Base-by-base conservation (phyloP, 345 rosid species). In the Pistacia integerrima region DNA sequence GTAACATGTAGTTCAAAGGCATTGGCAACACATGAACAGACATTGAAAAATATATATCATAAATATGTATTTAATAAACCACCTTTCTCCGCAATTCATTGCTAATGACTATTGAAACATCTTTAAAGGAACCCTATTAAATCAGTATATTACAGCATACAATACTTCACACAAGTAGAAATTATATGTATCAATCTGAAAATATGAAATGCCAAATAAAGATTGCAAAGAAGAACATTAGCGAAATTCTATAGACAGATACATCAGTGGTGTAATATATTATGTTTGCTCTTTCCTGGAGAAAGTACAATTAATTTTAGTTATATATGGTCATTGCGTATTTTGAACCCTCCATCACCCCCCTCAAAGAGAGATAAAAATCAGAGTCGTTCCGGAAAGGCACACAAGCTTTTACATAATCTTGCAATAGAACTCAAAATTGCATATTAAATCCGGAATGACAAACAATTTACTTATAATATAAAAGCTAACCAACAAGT, bases 371-470 rank as follows among this genome's bases (percentile, higher is more conserved):
- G 18, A 49, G 13, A 68, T 3, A 38, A 56, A 57, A 11, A 5
- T 1, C 18, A 38, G 16, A 1, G 35, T 57, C n/a, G 17, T 70
- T 70, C n/a, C 35, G 35, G 55, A 55, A 55, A 55, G 74, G 11
- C 66, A 30, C 38, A 46, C 22, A 58, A 44, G 64, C 67, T 44
- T 72, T 22, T 28, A 17, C 59, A 17, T 72, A 11, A 75, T 17
- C 30, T 79, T 44, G 30, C 51, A 68, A 33, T 14, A 62, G 16
- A 73, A 52, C 46, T 67, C 55, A 64, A 77, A 63, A 52, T 60
- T 51, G 64, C 41, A 36, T 65, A 65, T 35, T 30, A 58, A 36
- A 69, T 69, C 20, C 35, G 51, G 63, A 79, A 46, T 66, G 41
- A 36, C 54, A 79, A 48, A 51, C 28, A 5, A 77, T 62, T 49